Base-by-base conservation (phyloP, 176 grass and related monocot species). In the Puya raimondii region DNA sequence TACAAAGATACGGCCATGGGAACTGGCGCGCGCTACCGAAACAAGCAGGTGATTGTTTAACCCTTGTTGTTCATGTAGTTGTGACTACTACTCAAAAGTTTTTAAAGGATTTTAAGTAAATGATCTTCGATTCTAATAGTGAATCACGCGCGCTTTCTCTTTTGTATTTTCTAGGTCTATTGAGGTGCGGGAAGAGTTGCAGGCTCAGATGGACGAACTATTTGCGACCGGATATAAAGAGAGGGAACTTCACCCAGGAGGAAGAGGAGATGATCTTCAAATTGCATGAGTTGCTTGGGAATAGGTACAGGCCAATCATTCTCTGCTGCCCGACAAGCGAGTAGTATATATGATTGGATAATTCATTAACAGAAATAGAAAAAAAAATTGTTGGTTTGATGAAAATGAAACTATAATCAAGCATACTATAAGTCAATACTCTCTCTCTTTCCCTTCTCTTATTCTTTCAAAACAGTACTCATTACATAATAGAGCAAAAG, bases 21-120 rank as follows among this genome's bases (percentile, higher is more conserved):
- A 96, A 96, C 72, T 96, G 91, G 91, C 91, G 91, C 78, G 91
- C 91, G 3, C 84, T 96, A 73, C 91, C 91, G 58, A 96, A 88
- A 80, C 91, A 91, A 81, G 91, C 91, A 42, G 86, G 86, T 91
- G 80, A 42, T 7, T 61, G 29, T 42, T 25, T 53, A 16, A 20
- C 4, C 29, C 29, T 33, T 2, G 4, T 5, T 33, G 29, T 5
- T 33, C 29, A 33, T 33, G 33, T 42, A 42, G 33, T 6, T 42
- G 7, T 42, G 25, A 26, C 0, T 3, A 33, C 4, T 4, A 42
- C 33, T 42, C 33, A 42, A 42, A 33, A 42, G 33, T 42, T 42
- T 42, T 42, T 42, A 42, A 42, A 42, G 4, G 4, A 42, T 42
- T 42, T 42, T 42, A 42, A 7, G 33, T 42, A 42, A 42, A 7